These are phyloP conservation scores for Umbelopsis vinacea DNA, from an alignment of 192 early-diverging fungal genomes.

Conservation along the genomic window DNA sequence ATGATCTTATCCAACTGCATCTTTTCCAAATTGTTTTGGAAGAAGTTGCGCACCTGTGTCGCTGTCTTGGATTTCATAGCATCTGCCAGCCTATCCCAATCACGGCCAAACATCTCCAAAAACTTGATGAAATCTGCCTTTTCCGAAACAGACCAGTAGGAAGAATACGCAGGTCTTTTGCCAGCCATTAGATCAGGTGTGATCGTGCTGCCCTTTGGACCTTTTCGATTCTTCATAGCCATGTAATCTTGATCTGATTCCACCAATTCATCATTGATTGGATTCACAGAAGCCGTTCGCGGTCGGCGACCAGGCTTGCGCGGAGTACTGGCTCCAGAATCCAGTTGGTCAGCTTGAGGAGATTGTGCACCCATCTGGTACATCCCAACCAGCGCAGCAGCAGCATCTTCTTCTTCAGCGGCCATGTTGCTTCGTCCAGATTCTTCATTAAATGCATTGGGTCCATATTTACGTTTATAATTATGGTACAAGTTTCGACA, in stretches of 20 bases:
- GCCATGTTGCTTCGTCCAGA: constrained; percentile 28
- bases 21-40: constrained; percentile 59
- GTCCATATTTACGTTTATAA: constrained; percentile 70
- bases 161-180: constrained; percentile 59
- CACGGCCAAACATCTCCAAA: constrained; percentile 63
- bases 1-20: constrained; percentile 35
- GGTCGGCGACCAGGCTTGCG: constrained; percentile 14
- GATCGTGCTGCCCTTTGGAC: not conserved
- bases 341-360: not conserved
- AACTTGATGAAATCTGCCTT: constrained; percentile 71
- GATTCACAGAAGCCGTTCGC: constrained; percentile 4
- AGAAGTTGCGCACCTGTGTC: constrained; percentile 87
- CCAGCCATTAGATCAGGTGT: constrained; percentile 3
- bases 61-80: constrained; percentile 77
- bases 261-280: not conserved
- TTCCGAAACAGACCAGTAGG: constrained; percentile 91
- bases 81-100: constrained; percentile 80
- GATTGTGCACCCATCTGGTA: constrained; percentile 38
- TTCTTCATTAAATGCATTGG: constrained; percentile 56
- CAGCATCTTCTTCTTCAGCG: constrained; percentile 47
- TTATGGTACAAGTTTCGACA: constrained; percentile 81
- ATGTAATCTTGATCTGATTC: constrained; percentile 8
- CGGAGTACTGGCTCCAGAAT: constrained; percentile 23
- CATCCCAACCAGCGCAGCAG: constrained; percentile 43
- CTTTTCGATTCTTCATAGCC: not conserved